A percentile compares a stretch with the other conserved stretches of the same genome.
phyloP scores from a whole-genome alignment of 169 alveolate genomes.

The Cryptosporidium canis region DNA sequence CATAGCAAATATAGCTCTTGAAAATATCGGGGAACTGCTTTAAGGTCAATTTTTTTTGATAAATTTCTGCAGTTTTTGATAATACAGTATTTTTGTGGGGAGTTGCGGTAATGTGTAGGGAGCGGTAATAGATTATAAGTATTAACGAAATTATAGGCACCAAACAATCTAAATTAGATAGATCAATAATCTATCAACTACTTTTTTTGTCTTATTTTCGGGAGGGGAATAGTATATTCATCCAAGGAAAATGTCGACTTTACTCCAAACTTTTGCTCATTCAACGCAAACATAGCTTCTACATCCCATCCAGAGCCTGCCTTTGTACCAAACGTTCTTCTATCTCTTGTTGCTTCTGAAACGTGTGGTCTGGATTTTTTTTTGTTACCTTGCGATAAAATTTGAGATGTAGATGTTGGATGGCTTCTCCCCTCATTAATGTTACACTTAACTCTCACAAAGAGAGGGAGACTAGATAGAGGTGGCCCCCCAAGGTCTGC shows the following conservation, averaged over 20 bases:
- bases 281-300: slow-evolving; percentile 88
- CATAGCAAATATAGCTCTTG: background rate
- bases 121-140: background rate
- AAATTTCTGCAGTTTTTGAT: background rate
- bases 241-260: slow-evolving; percentile 83
- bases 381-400: slow-evolving; percentile 13
- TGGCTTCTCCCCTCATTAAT: slow-evolving; percentile 28
- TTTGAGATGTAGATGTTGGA: slow-evolving; percentile 8
- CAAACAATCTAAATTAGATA: background rate
- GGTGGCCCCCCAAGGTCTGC: slow-evolving; percentile 75
- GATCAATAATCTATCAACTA: background rate
- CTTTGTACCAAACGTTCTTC: slow-evolving; percentile 80
- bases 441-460: slow-evolving; percentile 55
- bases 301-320: slow-evolving; percentile 85
- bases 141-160: background rate
- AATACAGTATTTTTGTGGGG: slow-evolving; percentile 22
- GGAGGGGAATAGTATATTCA: slow-evolving; percentile 78
- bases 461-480: slow-evolving; percentile 66
- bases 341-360: slow-evolving; percentile 72
- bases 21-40: background rate
- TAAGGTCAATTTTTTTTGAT: background rate
- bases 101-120: background rate
- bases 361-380: slow-evolving; percentile 35
- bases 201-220: slow-evolving; percentile 34
- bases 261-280: slow-evolving; percentile 87